phyloP scores from a whole-genome alignment of 257 asterid genomes.

The Ocimum tenuiflorum region DNA sequence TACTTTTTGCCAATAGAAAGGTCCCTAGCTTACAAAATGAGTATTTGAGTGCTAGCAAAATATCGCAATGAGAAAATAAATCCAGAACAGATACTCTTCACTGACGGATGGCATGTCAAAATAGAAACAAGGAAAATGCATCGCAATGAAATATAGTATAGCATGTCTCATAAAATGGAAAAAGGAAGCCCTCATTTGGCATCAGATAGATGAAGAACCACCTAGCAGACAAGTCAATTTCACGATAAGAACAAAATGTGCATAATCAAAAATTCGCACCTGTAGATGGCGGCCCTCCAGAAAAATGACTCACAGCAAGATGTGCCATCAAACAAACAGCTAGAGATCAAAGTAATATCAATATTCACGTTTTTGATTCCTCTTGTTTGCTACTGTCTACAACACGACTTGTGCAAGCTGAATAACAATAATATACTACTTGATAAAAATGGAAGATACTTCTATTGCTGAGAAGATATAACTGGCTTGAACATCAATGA shows the following conservation, averaged over 20 bases:
- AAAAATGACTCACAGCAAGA: constrained; percentile 39
- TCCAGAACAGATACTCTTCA: neutral
- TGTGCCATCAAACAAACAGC: constrained; percentile 56
- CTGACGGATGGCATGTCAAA: constrained; percentile 8
- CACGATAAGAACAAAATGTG: constrained; percentile 10
- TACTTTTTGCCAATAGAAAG: neutral
- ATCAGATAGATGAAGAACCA: neutral
- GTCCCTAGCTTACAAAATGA: neutral
- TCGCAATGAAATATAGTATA: neutral
- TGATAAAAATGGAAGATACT: constrained; percentile 4
- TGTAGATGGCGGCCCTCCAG: constrained; percentile 48
- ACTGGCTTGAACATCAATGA: neutral
- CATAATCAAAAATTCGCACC: constrained; percentile 38
- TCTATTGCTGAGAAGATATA: neutral
- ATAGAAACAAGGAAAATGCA: neutral
- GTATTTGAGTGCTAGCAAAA: neutral
- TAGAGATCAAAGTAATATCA: constrained; percentile 17
- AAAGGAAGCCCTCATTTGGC: neutral
- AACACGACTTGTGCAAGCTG: constrained; percentile 6
- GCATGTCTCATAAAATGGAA: neutral
- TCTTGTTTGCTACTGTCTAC: constrained; percentile 20
- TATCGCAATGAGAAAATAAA: neutral
- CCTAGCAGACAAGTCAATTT: neutral
- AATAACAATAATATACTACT: neutral
- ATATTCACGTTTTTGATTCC: constrained; percentile 8